Percentiles rank a stretch among this genome's conserved stretches.
Evolutionary conservation across 73 alveolate species (phyloP).

Genomic region (Paramecium sexaurelia): DNA sequence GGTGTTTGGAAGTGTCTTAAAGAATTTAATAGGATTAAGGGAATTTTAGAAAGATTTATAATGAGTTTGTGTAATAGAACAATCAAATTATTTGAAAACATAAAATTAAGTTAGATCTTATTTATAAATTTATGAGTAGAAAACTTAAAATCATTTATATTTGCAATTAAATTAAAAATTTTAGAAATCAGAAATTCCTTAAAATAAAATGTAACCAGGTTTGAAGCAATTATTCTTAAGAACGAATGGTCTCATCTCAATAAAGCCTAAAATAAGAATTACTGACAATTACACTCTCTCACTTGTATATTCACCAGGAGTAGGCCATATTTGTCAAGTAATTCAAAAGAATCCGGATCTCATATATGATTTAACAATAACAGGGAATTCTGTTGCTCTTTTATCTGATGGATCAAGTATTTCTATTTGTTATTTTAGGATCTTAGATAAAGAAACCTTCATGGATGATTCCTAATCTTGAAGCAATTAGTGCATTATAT

Average conservation of each 20-base stretch:
- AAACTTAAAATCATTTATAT: no score
- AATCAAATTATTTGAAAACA: no score
- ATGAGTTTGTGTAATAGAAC: no score
- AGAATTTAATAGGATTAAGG: no score
- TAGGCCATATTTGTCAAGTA: conserved; percentile 83
- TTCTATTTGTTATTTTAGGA: background rate
- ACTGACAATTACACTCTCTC: conserved; percentile 69
- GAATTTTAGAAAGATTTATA: no score
- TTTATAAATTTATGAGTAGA: no score
- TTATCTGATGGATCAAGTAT: conserved; percentile 72
- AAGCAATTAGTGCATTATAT: conserved; percentile 71
- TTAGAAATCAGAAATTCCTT: background rate
- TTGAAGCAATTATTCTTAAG: conserved; percentile 4
- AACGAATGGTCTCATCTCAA: conserved; percentile 24
- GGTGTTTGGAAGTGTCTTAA: no score
- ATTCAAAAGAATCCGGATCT: conserved; percentile 77
- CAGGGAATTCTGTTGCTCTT: conserved; percentile 70
- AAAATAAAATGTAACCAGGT: background rate
- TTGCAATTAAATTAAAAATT: background rate
- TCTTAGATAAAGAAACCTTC: background rate
- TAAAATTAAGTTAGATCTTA: no score
- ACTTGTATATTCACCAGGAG: conserved; percentile 93
- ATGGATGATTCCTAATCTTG: conserved; percentile 75
- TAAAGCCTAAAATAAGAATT: conserved; percentile 27
- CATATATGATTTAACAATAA: conserved; percentile 69